Evolutionary conservation across 768 basidiomycete species (phyloP).

Genomic region (Dioszegia hungarica): DNA sequence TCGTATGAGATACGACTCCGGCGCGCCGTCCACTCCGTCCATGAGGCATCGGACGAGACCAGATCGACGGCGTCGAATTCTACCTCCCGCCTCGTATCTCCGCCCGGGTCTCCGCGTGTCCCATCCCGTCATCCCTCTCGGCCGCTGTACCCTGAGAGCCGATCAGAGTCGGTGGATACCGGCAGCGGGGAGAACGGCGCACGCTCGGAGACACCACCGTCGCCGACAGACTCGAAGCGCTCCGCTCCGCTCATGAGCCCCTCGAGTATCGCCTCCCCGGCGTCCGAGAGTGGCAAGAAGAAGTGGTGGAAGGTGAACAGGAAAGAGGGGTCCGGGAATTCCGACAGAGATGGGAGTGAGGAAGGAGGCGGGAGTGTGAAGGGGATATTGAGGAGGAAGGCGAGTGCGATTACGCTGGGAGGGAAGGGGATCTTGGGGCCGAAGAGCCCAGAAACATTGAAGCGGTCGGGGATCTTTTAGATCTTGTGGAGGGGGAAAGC

Average conservation of each 20-base stretch:
- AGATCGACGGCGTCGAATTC: neutral
- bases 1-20: conserved; percentile 27
- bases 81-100: neutral
- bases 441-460: neutral
- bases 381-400: neutral
- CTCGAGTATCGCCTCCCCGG: neutral
- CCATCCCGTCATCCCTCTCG: too few species aligned
- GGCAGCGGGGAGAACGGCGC: neutral
- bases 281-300: conserved; percentile 17
- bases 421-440: neutral
- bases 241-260: neutral
- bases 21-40: neutral
- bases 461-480: neutral
- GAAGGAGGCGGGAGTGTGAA: too few species aligned
- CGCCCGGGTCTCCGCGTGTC: neutral
- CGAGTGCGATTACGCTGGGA: neutral
- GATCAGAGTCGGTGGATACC: neutral
- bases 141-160: too few species aligned
- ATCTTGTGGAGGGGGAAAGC: neutral
- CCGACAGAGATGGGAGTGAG: neutral
- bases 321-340: conserved; percentile 6
- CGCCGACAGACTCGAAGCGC: conserved; percentile 1
- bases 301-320: conserved; percentile 32
- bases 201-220: neutral
- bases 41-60: too few species aligned